Percentiles rank a stretch among this genome's conserved stretches.
phyloP scores from a whole-genome alignment of 2,329 filamentous ascomycete species.

The Claviceps cyperi region DNA sequence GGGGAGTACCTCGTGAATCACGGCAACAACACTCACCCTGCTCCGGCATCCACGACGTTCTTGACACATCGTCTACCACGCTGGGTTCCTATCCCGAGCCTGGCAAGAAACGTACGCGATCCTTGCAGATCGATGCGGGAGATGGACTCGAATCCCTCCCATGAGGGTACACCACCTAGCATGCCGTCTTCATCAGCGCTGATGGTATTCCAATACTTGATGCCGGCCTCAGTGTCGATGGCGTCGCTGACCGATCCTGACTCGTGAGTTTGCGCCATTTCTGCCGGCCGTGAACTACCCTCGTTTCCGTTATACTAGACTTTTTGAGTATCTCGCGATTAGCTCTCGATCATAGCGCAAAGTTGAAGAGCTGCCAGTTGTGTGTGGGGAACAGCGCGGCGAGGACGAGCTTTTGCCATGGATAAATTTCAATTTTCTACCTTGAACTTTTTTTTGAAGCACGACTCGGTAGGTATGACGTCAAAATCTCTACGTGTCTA shows the following conservation, averaged over 20 bases:
- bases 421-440: too few relatives aligned
- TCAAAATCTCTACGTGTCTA: too few relatives aligned
- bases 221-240: neutral
- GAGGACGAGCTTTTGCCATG: too few relatives aligned
- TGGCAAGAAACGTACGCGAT: constrained; percentile 53
- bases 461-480: too few relatives aligned
- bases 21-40: constrained; percentile 16
- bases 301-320: neutral
- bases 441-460: too few relatives aligned
- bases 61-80: constrained; percentile 17
- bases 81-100: constrained; percentile 35
- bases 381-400: too few relatives aligned
- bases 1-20: neutral
- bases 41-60: constrained; percentile 23
- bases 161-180: constrained; percentile 52
- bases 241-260: neutral
- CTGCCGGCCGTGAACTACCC: neutral
- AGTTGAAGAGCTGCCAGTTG: too few relatives aligned
- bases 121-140: constrained; percentile 55
- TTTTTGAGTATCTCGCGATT: too few relatives aligned
- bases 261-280: neutral
- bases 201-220: constrained; percentile 31
- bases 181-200: constrained; percentile 48
- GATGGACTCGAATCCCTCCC: constrained; percentile 19
- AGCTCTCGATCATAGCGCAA: too few relatives aligned